These are phyloP conservation scores for Alternaria sp. DNA, from an alignment of 2,329 filamentous ascomycete genomes.

Conservation along the genomic window DNA sequence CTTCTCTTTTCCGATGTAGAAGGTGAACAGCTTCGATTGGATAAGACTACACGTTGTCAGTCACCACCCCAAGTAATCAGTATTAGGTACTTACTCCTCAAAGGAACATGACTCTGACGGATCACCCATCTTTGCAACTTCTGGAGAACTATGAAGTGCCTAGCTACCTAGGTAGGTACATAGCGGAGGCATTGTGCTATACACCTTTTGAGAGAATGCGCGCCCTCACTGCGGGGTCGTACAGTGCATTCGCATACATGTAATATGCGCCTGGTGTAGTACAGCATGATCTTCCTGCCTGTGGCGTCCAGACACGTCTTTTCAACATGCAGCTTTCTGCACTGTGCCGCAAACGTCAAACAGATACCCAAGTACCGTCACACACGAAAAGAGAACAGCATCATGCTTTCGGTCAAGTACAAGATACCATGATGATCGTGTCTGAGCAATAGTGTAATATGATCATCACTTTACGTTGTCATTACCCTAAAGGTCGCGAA, in stretches of 20 bases:
- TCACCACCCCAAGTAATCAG: neutral
- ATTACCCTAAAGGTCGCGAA: neutral
- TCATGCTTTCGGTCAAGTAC: neutral
- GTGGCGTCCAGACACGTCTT: slow-evolving; percentile 1
- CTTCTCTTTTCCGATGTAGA: slow-evolving; percentile 28
- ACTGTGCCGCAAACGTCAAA: neutral
- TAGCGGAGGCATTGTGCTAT: neutral
- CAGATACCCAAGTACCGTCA: neutral
- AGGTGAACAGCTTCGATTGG: slow-evolving; percentile 31
- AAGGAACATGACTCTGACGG: slow-evolving; percentile 1
- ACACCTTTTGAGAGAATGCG: neutral
- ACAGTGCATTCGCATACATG: slow-evolving; percentile 3
- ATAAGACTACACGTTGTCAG: slow-evolving; percentile 13
- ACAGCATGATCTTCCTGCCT: neutral
- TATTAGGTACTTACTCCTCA: slow-evolving; percentile 7
- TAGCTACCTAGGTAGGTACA: neutral
- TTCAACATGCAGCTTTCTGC: neutral
- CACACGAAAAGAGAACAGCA: neutral
- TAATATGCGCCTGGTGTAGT: neutral
- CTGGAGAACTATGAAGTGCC: neutral
- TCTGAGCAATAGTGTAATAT: neutral
- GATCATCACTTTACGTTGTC: neutral
- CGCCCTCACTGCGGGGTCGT: slow-evolving; percentile 3
- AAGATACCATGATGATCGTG: neutral
- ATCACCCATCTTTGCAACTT: slow-evolving; percentile 5